phyloP scores from a whole-genome alignment of 2,329 filamentous ascomycete species.

The Aspergillus glaucus region DNA sequence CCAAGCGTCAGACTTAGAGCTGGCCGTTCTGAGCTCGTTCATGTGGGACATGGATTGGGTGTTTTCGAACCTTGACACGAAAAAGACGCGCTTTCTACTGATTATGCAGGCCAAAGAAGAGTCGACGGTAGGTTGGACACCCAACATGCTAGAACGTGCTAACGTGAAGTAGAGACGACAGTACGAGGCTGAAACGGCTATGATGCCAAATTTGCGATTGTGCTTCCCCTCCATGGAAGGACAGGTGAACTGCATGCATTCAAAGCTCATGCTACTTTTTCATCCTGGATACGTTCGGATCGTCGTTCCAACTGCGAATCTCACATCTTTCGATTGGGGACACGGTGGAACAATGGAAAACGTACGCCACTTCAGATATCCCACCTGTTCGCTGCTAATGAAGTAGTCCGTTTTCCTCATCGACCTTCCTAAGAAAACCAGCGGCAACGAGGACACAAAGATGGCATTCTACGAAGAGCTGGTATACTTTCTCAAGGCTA shows the following conservation, averaged over 20 bases:
- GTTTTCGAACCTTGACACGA: constrained; percentile 60
- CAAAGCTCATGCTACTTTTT: constrained; percentile 87
- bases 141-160: neutral
- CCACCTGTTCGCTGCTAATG: constrained; percentile 7
- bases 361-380: constrained; percentile 38
- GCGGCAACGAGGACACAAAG: constrained; percentile 14
- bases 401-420: constrained; percentile 76
- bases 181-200: constrained; percentile 34
- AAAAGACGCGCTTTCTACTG: constrained; percentile 57
- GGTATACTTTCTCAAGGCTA: constrained; percentile 61
- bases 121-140: constrained; percentile 28
- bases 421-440: constrained; percentile 61
- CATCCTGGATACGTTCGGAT: constrained; percentile 67
- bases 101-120: constrained; percentile 56
- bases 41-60: constrained; percentile 81
- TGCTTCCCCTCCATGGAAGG: constrained; percentile 80
- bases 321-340: constrained; percentile 84
- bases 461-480: constrained; percentile 65
- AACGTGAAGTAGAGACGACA: constrained; percentile 27
- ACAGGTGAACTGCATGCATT: constrained; percentile 74
- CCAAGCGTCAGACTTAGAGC: constrained; percentile 62
- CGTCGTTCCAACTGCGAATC: constrained; percentile 80
- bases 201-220: constrained; percentile 51
- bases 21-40: constrained; percentile 80
- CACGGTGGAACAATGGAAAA: constrained; percentile 78